Conservation (phyloP, 768 basidiomycete genomes). For the Exsudoporus frostii region DNA sequence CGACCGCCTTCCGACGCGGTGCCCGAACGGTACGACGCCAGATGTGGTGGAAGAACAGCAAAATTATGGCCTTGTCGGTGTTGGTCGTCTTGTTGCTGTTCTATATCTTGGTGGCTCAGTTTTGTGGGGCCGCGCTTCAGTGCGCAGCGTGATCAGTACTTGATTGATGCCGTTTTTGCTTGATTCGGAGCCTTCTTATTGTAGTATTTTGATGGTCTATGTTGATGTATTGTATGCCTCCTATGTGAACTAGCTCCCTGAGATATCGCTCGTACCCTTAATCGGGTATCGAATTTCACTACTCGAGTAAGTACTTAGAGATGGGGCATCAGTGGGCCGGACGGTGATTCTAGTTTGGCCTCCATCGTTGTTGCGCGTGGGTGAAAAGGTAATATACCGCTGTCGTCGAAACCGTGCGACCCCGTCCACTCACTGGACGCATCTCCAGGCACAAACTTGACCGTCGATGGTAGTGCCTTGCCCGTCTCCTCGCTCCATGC, state of each 20-base stretch:
- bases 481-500: constrained; percentile 15
- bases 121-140: constrained; percentile 81
- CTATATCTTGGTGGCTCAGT: constrained; percentile 83
- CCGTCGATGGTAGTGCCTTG: not conserved
- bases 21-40: constrained; percentile 78
- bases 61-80: constrained; percentile 61
- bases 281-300: no score
- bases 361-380: no score
- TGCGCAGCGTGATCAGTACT: constrained; percentile 40
- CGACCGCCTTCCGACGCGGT: constrained; percentile 88
- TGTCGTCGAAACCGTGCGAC: not conserved
- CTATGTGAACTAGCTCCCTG: not conserved
- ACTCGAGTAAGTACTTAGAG: no score
- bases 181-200: not conserved
- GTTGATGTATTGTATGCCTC: constrained; percentile 8
- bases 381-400: no score
- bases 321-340: no score
- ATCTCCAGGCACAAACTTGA: constrained; percentile 9
- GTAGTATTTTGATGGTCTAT: constrained; percentile 8
- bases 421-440: not conserved
- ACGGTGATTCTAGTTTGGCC: no score
- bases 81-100: constrained; percentile 72
- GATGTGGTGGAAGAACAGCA: constrained; percentile 89
- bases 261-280: not conserved
- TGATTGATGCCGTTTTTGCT: not conserved